Base-by-base conservation (phyloP, 177 flowering plant genomes). In the Vitis hybrid region DNA sequence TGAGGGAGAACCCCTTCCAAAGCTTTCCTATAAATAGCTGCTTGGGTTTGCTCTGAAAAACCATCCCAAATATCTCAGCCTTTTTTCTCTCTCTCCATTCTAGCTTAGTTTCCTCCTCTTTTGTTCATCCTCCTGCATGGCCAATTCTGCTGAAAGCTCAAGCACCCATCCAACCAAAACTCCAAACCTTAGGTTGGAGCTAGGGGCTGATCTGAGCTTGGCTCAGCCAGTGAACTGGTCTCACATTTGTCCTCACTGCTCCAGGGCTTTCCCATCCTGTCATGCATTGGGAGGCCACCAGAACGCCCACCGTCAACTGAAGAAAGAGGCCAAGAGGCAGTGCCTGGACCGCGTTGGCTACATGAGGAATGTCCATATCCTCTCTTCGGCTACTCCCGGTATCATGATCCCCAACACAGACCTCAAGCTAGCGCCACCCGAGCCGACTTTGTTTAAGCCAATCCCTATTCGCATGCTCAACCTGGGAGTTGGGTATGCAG, bases 261-360 rank as follows among this genome's bases (percentile, higher is more conserved):
- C 20, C 22, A 70, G 12, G 26, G 15, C 16, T 3, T 70, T 70
- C 51, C 26, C 3, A 6, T 51, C 66, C 48, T 14, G 51, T 15
- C 66, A 70, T 5, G 72, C 72, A 22, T 49, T 70, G 1, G 72
- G 72, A 12, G 72, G 72, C 48, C 72, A 70, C 60, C 72, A 70
- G 29, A 70, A 70, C 18, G 72, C 72, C 5, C 72, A 70, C 53
- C 72, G 72, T 13, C 52, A 19, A 2, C 66, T 52, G 16, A 18
- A 55, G 20, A 22, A 15, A 2, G 66, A 29, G 51, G 60, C 33
- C 2, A n/a, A 19, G 12, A 58, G 57, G 33, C 71, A 20, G 39
- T 26, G 29, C 5, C 56, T 26, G 9, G 71, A 59, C 29, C 18
- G 56, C 56, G 16, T 15, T 3, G 16, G 5, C n/a, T 53, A 14